phyloP scores from a whole-genome alignment of 1,139 yeast species.

The Saccharomyces uvarum region DNA sequence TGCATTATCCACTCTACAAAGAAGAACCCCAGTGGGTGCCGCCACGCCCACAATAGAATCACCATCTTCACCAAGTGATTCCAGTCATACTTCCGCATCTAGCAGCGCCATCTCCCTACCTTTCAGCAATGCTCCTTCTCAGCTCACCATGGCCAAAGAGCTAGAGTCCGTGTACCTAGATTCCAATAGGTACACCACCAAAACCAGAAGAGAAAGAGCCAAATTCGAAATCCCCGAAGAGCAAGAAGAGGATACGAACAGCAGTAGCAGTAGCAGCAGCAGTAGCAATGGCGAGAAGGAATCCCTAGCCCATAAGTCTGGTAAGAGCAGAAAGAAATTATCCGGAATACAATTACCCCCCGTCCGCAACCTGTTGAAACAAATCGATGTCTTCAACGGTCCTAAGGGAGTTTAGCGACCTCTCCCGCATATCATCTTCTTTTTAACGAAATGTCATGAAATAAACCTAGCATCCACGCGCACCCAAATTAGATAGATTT shows the following conservation, averaged over 20 bases:
- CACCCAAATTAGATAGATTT: neutral
- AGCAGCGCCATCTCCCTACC: neutral
- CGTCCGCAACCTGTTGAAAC: conserved; percentile 21
- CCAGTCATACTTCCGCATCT: neutral
- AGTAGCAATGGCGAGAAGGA: neutral
- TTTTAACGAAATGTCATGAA: neutral
- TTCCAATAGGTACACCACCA: conserved; percentile 3
- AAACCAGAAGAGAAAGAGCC: conserved; percentile 8
- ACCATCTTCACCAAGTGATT: neutral
- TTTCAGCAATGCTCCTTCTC: neutral
- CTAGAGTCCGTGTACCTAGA: neutral
- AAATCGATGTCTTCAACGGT: conserved; percentile 21
- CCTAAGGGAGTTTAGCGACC: neutral
- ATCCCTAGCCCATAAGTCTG: neutral
- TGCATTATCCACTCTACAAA: conserved; percentile 1
- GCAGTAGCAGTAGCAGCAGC: neutral
- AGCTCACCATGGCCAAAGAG: neutral
- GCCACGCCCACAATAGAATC: neutral
- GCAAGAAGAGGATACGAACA: conserved; percentile 7
- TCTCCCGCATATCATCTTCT: neutral
- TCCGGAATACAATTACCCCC: conserved; percentile 20
- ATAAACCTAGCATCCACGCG: neutral
- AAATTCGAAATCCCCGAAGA: conserved; percentile 12
- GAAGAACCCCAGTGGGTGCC: neutral
- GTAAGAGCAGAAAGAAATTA: neutral